Conservation (phyloP, 2,329 filamentous ascomycete species). For the Colletotrichum godetiae region DNA sequence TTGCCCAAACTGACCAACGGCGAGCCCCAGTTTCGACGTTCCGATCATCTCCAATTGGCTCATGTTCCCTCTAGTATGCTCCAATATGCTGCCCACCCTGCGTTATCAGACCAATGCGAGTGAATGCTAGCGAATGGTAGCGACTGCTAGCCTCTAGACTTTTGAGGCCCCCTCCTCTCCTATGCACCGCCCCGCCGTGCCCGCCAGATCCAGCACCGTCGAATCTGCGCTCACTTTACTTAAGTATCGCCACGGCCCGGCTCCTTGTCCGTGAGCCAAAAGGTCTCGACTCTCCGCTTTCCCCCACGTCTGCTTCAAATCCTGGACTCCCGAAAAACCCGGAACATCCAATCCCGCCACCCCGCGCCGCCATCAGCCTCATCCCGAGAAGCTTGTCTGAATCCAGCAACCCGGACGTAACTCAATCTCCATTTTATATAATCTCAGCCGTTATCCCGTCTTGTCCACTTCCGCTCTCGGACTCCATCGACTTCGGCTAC, state of each 20-base stretch:
- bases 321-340: conserved; percentile 11
- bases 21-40: conserved; percentile 8
- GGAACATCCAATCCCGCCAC: conserved; percentile 1
- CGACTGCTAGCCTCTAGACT: background rate
- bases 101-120: conserved; percentile 22
- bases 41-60: conserved; percentile 16
- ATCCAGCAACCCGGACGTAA: conserved; percentile 4
- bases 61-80: background rate
- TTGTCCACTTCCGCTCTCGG: background rate
- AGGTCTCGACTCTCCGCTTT: conserved; percentile 14
- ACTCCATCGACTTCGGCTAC: background rate
- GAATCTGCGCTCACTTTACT: conserved; percentile 23
- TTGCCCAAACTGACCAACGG: conserved; percentile 10
- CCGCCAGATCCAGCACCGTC: conserved; percentile 16
- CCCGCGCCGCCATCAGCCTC: conserved; percentile 20
- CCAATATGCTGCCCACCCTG: conserved; percentile 7
- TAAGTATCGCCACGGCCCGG: conserved; percentile 30
- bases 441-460: background rate
- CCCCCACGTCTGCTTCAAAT: conserved; percentile 2
- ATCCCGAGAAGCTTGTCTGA: conserved; percentile 11
- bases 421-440: background rate
- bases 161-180: conserved; percentile 35
- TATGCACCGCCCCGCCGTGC: conserved; percentile 30
- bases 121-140: background rate
- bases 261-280: conserved; percentile 23